Evolutionary conservation across 2,329 filamentous ascomycete genomes (phyloP).

Genomic region (Epichloe sylvatica): DNA sequence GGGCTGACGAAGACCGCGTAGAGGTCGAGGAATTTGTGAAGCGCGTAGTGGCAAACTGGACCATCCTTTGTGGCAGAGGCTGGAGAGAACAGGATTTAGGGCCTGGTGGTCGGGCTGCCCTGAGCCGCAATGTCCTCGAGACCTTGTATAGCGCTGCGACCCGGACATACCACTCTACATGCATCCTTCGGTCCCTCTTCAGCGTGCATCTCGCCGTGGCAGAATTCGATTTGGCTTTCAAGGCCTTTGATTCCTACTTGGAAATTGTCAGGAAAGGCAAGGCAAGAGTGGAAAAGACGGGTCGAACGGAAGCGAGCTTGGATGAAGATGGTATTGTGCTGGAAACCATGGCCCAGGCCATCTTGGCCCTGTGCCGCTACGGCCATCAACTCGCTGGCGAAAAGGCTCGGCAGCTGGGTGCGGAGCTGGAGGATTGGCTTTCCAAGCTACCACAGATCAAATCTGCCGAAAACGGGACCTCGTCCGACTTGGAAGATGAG

Average conservation of each 20-base stretch:
- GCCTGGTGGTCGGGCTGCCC: slow-evolving; percentile 59
- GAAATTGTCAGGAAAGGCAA: slow-evolving; percentile 78
- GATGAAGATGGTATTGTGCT: slow-evolving; percentile 69
- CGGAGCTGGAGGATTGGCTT: slow-evolving; percentile 62
- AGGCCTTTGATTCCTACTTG: slow-evolving; percentile 82
- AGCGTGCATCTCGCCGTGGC: slow-evolving; percentile 74
- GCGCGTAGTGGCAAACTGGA: slow-evolving; percentile 74
- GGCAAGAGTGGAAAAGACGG: slow-evolving; percentile 66
- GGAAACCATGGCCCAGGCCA: slow-evolving; percentile 64
- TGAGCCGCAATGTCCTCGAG: slow-evolving; percentile 68
- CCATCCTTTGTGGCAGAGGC: slow-evolving; percentile 59
- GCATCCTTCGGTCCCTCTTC: slow-evolving; percentile 76
- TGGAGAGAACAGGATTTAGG: slow-evolving; percentile 76
- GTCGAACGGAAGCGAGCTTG: slow-evolving; percentile 53
- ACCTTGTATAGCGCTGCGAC: slow-evolving; percentile 81
- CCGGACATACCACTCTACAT: slow-evolving; percentile 89
- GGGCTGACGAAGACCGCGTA: slow-evolving; percentile 61
- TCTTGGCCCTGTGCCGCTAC: slow-evolving; percentile 70
- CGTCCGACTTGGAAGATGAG: slow-evolving; percentile 16
- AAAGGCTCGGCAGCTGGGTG: slow-evolving; percentile 58
- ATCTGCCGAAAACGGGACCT: slow-evolving; percentile 14
- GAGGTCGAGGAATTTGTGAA: slow-evolving; percentile 75
- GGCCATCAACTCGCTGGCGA: slow-evolving; percentile 62
- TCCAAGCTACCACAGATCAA: slow-evolving; percentile 37
- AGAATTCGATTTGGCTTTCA: slow-evolving; percentile 84